Evolutionary conservation across 2,329 filamentous ascomycete genomes (phyloP).

Genomic region (Fusarium multiceps): DNA sequence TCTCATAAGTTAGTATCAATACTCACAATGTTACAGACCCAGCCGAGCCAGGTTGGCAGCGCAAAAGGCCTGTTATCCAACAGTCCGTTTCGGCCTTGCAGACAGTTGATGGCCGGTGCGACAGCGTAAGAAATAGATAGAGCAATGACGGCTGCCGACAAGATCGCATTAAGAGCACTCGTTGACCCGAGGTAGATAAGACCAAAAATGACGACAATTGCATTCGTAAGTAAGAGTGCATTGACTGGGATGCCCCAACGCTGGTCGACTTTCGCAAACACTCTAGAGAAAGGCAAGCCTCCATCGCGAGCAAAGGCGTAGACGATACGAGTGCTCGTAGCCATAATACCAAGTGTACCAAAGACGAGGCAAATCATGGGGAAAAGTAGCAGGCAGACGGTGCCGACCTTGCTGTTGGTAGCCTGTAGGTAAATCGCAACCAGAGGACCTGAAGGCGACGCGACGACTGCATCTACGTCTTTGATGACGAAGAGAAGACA

Average conservation of each 20-base stretch:
- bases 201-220: conserved; percentile 74
- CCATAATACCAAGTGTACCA: conserved; percentile 72
- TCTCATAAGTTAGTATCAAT: rapidly evolving
- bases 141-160: conserved; percentile 76
- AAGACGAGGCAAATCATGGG: conserved; percentile 73
- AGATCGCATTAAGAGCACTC: conserved; percentile 75
- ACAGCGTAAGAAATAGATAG: conserved; percentile 80
- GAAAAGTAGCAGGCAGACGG: conserved; percentile 73
- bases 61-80: conserved; percentile 63
- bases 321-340: conserved; percentile 72
- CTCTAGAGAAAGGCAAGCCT: conserved; percentile 63
- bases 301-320: conserved; percentile 75
- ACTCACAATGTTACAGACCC: conserved; percentile 46
- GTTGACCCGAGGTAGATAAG: conserved; percentile 75
- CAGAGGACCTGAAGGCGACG: conserved; percentile 66
- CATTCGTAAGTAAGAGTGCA: conserved; percentile 69
- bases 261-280: conserved; percentile 29
- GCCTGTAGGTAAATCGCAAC: conserved; percentile 72
- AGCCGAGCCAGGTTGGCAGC: conserved; percentile 51
- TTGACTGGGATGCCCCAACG: conserved; percentile 73
- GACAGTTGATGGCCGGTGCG: conserved; percentile 74
- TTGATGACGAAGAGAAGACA: conserved; percentile 72
- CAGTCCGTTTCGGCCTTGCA: conserved; percentile 68
- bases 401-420: conserved; percentile 69
- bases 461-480: conserved; percentile 58